Evolutionary conservation across 306 rosid species (phyloP).

Genomic region (Aeschynomene evenia): DNA sequence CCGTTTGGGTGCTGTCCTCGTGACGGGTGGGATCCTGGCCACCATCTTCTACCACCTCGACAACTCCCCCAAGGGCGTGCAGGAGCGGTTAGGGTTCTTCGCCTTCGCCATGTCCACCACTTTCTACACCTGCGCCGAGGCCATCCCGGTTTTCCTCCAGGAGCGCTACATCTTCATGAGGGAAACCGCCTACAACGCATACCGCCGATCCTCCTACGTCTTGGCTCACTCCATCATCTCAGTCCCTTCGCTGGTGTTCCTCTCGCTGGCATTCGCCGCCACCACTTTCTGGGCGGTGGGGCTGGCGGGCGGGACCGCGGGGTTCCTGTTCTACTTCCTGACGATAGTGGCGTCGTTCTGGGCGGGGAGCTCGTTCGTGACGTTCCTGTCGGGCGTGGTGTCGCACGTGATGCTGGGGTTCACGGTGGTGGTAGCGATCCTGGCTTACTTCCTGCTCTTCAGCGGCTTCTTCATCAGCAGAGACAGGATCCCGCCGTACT

Average conservation of each 20-base stretch:
- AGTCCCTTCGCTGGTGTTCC: slow-evolving; percentile 59
- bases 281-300: slow-evolving; percentile 81
- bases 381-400: slow-evolving; percentile 80
- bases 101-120: slow-evolving; percentile 96
- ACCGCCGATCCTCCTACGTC: slow-evolving; percentile 89
- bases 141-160: slow-evolving; percentile 80
- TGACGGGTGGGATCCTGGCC: slow-evolving; percentile 74
- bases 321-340: slow-evolving; percentile 61
- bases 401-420: slow-evolving; percentile 84
- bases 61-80: slow-evolving; percentile 68
- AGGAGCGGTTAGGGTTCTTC: slow-evolving; percentile 82
- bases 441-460: slow-evolving; percentile 80
- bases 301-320: slow-evolving; percentile 56
- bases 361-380: slow-evolving; percentile 91
- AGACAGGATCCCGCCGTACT: slow-evolving; percentile 68
- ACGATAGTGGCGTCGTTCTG: slow-evolving; percentile 58
- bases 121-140: slow-evolving; percentile 90
- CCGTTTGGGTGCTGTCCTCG: slow-evolving; percentile 69
- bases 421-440: slow-evolving; percentile 77
- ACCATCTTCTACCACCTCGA: slow-evolving; percentile 71
- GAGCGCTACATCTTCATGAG: slow-evolving; percentile 98
- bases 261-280: slow-evolving; percentile 68
- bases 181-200: slow-evolving; percentile 88
- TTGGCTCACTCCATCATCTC: slow-evolving; percentile 68
- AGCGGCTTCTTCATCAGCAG: slow-evolving; percentile 86